Evolutionary conservation across 73 alveolate species (phyloP).

Genomic region (Paramecium pentaurelia): DNA sequence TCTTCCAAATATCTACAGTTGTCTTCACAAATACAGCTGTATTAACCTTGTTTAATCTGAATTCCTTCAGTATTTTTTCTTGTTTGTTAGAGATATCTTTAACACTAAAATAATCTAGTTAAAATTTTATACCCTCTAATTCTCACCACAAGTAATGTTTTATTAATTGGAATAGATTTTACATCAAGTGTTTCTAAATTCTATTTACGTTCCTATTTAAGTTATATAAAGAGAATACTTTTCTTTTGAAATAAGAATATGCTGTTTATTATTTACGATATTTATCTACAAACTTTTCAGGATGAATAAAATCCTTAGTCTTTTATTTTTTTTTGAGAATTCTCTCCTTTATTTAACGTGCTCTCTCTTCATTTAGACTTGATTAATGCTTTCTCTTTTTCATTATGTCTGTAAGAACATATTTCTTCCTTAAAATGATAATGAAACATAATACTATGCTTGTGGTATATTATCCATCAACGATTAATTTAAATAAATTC

Average conservation of each 20-base stretch:
- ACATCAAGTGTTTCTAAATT: slow-evolving; percentile 26
- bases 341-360: slow-evolving; percentile 44
- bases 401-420: slow-evolving; percentile 54
- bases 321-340: slow-evolving; percentile 12
- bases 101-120: neutral
- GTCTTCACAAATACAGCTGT: slow-evolving; percentile 49
- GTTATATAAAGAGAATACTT: neutral
- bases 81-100: slow-evolving; percentile 44
- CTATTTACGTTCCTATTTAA: neutral
- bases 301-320: slow-evolving; percentile 35
- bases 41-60: slow-evolving; percentile 32
- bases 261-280: slow-evolving; percentile 54
- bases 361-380: slow-evolving; percentile 29
- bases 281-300: slow-evolving; percentile 51
- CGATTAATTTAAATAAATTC: neutral
- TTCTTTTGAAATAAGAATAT: slow-evolving; percentile 47
- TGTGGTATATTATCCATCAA: slow-evolving; percentile 39
- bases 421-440: slow-evolving; percentile 43
- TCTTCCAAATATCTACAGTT: slow-evolving; percentile 18
- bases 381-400: slow-evolving; percentile 53
- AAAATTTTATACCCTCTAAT: slow-evolving; percentile 54
- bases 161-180: slow-evolving; percentile 20
- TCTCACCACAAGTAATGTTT: slow-evolving; percentile 55
- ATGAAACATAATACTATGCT: neutral
- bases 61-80: neutral